phyloP scores from a whole-genome alignment of 805 yeast species.

The Candida incommunis region DNA sequence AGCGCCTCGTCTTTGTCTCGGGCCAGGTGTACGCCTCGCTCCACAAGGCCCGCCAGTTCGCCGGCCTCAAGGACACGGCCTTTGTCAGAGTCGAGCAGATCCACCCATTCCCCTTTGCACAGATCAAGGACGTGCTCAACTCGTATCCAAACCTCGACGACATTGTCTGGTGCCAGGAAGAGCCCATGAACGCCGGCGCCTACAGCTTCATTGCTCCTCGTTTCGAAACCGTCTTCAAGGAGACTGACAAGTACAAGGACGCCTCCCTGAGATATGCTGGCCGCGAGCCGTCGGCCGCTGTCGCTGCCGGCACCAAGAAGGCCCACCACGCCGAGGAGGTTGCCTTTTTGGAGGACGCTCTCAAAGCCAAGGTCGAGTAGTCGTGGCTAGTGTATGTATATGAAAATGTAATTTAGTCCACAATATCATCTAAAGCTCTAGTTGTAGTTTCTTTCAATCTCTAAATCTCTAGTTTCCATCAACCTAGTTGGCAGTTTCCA shows the following conservation, averaged over 20 bases:
- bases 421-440: too few species aligned
- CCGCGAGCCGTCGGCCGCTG: conserved; percentile 95
- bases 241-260: conserved; percentile 55
- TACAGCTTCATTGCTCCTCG: conserved; percentile 77
- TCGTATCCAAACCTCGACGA: conserved; percentile 74
- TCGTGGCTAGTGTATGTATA: neutral
- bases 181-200: conserved; percentile 94
- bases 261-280: conserved; percentile 72
- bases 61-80: conserved; percentile 74
- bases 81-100: conserved; percentile 82
- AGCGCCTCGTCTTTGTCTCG: conserved; percentile 67
- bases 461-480: too few species aligned
- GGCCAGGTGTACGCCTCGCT: conserved; percentile 95
- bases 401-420: too few species aligned
- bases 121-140: conserved; percentile 70
- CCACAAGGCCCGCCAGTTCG: conserved; percentile 70
- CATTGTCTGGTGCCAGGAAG: conserved; percentile 96
- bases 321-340: conserved; percentile 83
- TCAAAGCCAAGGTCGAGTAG: conserved; percentile 14
- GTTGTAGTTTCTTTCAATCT: too few species aligned
- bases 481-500: too few species aligned
- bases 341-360: conserved; percentile 68
- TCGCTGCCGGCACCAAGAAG: conserved; percentile 92
- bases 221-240: conserved; percentile 57
- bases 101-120: conserved; percentile 98